These are phyloP conservation scores for Yarrowia bubula DNA, from an alignment of 805 yeast species.

Conservation along the genomic window DNA sequence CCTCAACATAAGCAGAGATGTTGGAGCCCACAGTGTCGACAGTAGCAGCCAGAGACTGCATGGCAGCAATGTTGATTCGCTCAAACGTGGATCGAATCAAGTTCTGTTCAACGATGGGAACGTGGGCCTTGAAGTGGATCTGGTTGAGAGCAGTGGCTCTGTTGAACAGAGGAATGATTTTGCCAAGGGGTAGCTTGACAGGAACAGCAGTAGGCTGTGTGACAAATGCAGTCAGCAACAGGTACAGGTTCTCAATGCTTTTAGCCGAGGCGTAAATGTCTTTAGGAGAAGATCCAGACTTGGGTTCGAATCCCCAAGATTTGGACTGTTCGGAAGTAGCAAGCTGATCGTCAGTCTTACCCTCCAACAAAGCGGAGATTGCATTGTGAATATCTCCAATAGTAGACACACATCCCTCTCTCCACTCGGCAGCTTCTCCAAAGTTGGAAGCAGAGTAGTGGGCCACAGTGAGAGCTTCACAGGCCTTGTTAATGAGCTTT, in stretches of 20 bases:
- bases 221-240: conserved; percentile 47
- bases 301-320: conserved; percentile 14
- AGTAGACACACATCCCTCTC: conserved; percentile 47
- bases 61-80: conserved; percentile 48
- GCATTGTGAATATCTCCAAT: conserved; percentile 30
- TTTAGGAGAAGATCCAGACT: background rate
- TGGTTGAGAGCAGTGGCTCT: conserved; percentile 48
- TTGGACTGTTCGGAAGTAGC: background rate
- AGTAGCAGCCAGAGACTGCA: conserved; percentile 32
- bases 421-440: conserved; percentile 49
- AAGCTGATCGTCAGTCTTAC: conserved; percentile 2
- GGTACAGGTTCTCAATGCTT: conserved; percentile 25
- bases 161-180: conserved; percentile 52
- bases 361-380: conserved; percentile 28
- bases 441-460: conserved; percentile 58
- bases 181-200: conserved; percentile 63
- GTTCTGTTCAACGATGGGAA: conserved; percentile 30
- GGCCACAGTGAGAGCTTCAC: conserved; percentile 53
- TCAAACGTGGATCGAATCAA: conserved; percentile 56
- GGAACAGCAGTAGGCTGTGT: conserved; percentile 54
- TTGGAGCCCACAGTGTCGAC: conserved; percentile 47
- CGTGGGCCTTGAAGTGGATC: conserved; percentile 52
- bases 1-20: conserved; percentile 42
- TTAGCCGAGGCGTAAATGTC: conserved; percentile 7
- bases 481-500: conserved; percentile 44